Evolutionary conservation across 2,329 filamentous ascomycete species (phyloP), one percentile per base, ranked within the genome.

Genomic region (Aphanoascus verrucosus): DNA sequence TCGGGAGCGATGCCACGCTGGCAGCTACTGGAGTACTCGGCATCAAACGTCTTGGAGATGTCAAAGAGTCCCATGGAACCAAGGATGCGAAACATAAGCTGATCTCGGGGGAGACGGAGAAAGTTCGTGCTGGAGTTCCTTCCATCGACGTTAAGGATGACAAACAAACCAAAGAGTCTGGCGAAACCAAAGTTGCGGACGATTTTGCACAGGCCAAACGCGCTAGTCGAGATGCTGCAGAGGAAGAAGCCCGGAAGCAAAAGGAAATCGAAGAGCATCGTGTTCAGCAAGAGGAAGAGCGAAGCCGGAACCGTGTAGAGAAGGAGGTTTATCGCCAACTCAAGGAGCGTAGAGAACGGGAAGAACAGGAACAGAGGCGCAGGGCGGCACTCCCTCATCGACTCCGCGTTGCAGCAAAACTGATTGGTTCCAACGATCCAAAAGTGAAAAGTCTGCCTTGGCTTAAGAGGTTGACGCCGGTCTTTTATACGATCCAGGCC

Each of bases 351-450:
- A 69, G 66, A 43, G 70, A 74, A 43, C 69, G 70, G 51, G 68
- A 72, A 57, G 73, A 74, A 55, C 67, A 71, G 57, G 74, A 76
- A 56, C 68, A 70, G 54, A 66, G 67, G 48, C 72, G 73, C 35
- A 65, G 72, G 37, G 70, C 75, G 52, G 71, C 70, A 41, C 65
- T 77, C 23, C 74, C 74, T 5, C 68, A 67, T 44, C 63, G 72
- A 38, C 68, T 77, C 49, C 69, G 71, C 38, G 64, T 67, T 49
- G 69, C 72, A 43, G 73, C 74, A 3, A 66, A 74, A 38, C 64
- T 75, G 19, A 66, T 74, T 38, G 71, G 71, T 52, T 67, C 67
- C 14, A 70, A 71, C 45, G 67, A 74, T 47, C 63, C 69, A 1
- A 63, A 63, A 47, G 71, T 70, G n/a, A 69, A 66, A 57, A 71